phyloP scores from a whole-genome alignment of 176 grass and related monocot genomes.

The Oryza coarctata region DNA sequence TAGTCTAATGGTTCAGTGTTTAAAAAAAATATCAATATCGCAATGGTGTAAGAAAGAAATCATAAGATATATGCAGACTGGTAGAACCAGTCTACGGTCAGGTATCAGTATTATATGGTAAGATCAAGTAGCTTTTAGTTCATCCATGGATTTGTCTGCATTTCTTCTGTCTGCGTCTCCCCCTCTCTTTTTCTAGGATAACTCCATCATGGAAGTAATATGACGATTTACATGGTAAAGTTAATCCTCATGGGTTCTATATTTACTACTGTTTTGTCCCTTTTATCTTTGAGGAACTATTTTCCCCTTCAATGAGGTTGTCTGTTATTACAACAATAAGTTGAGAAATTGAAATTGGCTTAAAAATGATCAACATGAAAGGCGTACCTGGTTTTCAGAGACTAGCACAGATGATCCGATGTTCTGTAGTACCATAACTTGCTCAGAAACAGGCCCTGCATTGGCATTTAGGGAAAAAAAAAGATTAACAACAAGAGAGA shows the following conservation, averaged over 20 bases:
- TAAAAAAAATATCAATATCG: not conserved
- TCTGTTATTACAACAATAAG: not conserved
- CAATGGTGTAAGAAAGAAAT: not conserved
- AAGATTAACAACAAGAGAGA: not conserved
- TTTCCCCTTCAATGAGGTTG: not conserved
- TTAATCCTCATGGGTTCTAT: not conserved
- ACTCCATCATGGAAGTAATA: not conserved
- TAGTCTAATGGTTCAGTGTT: too few species aligned
- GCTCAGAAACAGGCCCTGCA: conserved; percentile 69
- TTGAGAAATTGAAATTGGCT: not conserved
- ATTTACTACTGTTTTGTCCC: not conserved
- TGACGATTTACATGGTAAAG: not conserved
- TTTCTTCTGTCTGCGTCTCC: not conserved
- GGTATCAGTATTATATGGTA: not conserved
- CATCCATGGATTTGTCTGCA: not conserved
- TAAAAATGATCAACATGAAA: not conserved
- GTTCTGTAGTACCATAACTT: conserved; percentile 97
- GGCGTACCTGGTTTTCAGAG: conserved; percentile 79
- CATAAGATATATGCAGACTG: not conserved
- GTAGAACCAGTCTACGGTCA: not conserved
- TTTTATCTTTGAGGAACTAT: not conserved
- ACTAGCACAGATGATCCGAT: conserved; percentile 89
- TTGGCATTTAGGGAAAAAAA: not conserved
- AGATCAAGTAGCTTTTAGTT: not conserved
- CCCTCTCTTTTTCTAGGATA: not conserved